Evolutionary conservation across 371 early-diverging fungal species (phyloP), one percentile per base, ranked within the genome.

Genomic region (Saksenaea oblongispora): DNA sequence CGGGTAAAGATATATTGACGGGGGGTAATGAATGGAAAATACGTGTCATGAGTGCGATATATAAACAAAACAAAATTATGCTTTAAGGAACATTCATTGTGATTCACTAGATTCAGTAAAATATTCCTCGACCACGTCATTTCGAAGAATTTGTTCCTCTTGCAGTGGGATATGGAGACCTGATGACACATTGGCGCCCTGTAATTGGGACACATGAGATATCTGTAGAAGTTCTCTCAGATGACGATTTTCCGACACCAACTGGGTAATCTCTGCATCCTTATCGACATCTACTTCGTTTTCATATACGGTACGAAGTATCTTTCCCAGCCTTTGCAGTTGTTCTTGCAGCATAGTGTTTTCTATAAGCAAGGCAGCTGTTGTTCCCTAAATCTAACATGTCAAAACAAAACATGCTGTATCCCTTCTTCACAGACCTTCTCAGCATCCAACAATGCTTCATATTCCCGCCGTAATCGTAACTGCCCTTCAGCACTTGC

Each of bases 371-470:
- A 79, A 59, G 15, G 74, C 68, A 26, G 77, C 67, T 5, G 80
- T 76, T 28, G 70, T 75, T 3, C 70, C 71, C 76, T 78, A 54
- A 28, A 17, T 22, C 22, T 0, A 17, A 15, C 4, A 15, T 39
- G 17, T 56, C 9, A 27, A 1, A 24, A 31, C 58, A 34, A n/a
- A 22, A 11, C 13, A 3, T 35, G 27, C 28, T 42, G 18, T 47
- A 7, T 4, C 10, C 1, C 22, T 18, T n/a, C 26, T 22, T 7
- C 1, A n/a, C 34, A 31, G 56, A 78, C 78, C 65, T 79, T 79
- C 68, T 79, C 80, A 17, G 80, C 80, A 56, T 79, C 71, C 47
- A 79, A 54, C 31, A 79, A 41, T 9, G 80, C 80, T 56, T 79
- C 77, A 39, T 73, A 79, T 59, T 79, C 77, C 61, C 73, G 62